Evolutionary conservation across 495 filamentous ascomycete genomes (phyloP).

Genomic region (Xylaria scruposa): DNA sequence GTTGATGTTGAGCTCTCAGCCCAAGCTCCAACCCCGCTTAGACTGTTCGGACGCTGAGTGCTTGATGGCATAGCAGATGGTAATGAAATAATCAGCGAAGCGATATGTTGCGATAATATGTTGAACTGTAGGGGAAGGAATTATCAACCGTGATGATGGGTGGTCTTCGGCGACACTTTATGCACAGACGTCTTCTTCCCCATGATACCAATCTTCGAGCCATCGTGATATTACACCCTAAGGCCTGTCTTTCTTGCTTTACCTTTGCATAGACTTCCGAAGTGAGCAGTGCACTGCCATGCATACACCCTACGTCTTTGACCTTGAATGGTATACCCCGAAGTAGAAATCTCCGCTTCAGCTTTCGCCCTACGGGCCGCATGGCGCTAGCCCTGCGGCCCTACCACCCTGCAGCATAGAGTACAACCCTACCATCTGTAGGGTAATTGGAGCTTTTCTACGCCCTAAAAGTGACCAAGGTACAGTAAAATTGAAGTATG

Average conservation of each 20-base stretch:
- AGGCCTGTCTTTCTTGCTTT: neutral
- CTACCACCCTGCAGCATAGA: neutral
- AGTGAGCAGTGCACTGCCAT: neutral
- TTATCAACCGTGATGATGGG: neutral
- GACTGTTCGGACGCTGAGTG: neutral
- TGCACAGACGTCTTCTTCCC: neutral
- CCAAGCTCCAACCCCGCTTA: neutral
- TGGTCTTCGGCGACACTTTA: neutral
- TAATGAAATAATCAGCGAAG: neutral
- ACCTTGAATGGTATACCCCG: neutral
- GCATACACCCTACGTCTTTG: neutral
- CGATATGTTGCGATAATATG: neutral
- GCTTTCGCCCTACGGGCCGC: conserved; percentile 9
- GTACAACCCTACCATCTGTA: neutral
- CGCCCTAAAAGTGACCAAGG: neutral
- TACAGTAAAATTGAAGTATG: neutral
- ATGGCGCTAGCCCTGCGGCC: neutral
- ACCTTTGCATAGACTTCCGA: neutral
- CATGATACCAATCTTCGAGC: neutral
- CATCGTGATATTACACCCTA: neutral
- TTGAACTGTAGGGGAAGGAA: neutral
- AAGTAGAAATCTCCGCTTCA: neutral
- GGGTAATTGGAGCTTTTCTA: neutral
- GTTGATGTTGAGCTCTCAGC: neutral
- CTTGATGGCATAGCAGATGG: neutral